Percentiles rank a stretch among this genome's conserved stretches.
phyloP scores from a whole-genome alignment of 805 yeast species.

The Metschnikowia lochheadii region DNA sequence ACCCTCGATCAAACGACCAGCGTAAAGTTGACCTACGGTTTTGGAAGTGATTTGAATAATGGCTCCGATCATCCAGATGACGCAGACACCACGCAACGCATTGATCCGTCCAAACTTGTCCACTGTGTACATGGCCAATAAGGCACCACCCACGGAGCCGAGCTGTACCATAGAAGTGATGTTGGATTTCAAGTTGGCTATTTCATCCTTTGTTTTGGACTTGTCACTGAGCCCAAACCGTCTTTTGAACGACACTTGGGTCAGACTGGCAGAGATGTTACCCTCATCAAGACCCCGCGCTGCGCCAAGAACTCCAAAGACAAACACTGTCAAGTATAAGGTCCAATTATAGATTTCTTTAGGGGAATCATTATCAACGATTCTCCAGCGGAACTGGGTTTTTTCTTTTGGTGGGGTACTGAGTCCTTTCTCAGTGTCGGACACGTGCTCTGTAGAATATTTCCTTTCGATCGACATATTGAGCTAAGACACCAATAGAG shows the following conservation, averaged over 20 bases:
- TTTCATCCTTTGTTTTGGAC: conserved; percentile 25
- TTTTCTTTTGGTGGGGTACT: neutral
- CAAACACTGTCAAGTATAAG: conserved; percentile 41
- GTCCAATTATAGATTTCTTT: conserved; percentile 45
- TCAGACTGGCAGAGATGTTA: conserved; percentile 41
- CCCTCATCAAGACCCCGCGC: conserved; percentile 62
- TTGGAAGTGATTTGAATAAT: conserved; percentile 46
- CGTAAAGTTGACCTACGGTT: conserved; percentile 48
- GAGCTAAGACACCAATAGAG: no score
- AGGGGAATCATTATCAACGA: conserved; percentile 34
- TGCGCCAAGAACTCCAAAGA: conserved; percentile 53
- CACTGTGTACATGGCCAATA: conserved; percentile 44
- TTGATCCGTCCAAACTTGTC: conserved; percentile 51
- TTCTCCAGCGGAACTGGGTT: conserved; percentile 21
- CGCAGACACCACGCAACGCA: conserved; percentile 42
- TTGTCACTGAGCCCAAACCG: conserved; percentile 44
- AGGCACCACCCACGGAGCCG: conserved; percentile 52
- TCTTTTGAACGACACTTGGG: conserved; percentile 39
- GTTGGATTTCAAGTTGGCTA: conserved; percentile 49
- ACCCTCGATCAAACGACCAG: conserved; percentile 55
- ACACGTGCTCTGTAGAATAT: neutral
- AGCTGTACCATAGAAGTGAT: conserved; percentile 57
- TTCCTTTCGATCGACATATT: conserved; percentile 1
- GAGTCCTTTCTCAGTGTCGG: conserved; percentile 3
- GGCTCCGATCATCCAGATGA: conserved; percentile 38